Percentiles rank a stretch among this genome's conserved stretches.
Evolutionary conservation across 164 flowering plant genomes (phyloP).

Genomic region (Annona cherimola): DNA sequence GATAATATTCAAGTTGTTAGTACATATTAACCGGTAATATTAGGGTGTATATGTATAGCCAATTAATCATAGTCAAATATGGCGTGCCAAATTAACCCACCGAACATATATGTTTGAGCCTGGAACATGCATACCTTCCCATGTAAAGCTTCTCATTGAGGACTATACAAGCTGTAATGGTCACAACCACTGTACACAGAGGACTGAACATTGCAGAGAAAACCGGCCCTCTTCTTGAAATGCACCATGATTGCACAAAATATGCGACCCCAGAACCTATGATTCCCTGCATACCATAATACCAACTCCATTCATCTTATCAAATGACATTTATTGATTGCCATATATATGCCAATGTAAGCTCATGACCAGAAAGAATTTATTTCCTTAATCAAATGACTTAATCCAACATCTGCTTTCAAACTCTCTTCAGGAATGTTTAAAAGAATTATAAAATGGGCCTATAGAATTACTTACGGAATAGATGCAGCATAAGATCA

Average conservation of each 20-base stretch:
- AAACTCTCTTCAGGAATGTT: no score
- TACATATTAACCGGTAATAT: no score
- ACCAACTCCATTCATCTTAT: not conserved
- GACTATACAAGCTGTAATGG: conserved; percentile 37
- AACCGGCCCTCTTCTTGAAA: conserved; percentile 41
- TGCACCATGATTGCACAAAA: conserved; percentile 7
- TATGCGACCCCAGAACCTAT: not conserved
- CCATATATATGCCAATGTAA: no score
- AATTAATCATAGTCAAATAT: not conserved
- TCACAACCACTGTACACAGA: conserved; percentile 44
- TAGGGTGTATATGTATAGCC: not conserved
- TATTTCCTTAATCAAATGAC: no score
- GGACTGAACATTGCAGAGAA: conserved; percentile 67
- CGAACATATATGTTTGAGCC: not conserved
- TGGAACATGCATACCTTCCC: not conserved
- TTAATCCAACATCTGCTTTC: no score
- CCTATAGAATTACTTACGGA: conserved; percentile 32
- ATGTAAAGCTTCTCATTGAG: conserved; percentile 40
- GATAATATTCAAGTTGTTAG: not conserved
- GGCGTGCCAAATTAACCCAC: not conserved
- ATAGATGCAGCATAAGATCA: conserved; percentile 31
- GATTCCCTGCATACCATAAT: conserved; percentile 5
- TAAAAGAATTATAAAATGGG: no score
- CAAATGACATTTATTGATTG: not conserved
- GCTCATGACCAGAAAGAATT: no score